Evolutionary conservation across 129 eudicot genomes (phyloP).

Genomic region (Apium graveolens): DNA sequence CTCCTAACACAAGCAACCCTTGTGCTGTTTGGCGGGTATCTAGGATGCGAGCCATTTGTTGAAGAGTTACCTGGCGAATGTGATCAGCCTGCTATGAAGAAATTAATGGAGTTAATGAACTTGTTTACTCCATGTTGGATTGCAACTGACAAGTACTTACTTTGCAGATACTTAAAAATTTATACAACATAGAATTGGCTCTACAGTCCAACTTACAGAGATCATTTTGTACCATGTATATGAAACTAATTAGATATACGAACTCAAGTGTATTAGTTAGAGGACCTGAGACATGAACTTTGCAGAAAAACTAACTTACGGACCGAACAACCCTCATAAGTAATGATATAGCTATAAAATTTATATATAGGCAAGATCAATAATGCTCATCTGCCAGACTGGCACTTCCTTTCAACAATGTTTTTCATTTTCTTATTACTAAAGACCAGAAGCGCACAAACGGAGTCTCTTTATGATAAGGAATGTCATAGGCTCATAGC

Average conservation of each 20-base stretch:
- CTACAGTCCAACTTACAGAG: background rate
- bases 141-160: background rate
- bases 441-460: background rate
- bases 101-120: background rate
- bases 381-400: background rate
- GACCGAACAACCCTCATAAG: background rate
- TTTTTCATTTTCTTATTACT: background rate
- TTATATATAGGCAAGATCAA: background rate
- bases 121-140: background rate
- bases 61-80: conserved; percentile 64
- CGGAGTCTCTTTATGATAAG: background rate
- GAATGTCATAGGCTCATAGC: background rate
- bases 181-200: background rate
- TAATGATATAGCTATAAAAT: background rate
- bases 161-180: background rate
- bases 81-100: conserved; percentile 70
- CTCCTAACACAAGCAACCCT: conserved; percentile 75
- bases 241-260: background rate
- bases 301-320: background rate
- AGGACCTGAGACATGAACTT: background rate
- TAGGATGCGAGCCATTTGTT: conserved; percentile 56
- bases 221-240: background rate
- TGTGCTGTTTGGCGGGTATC: conserved; percentile 72
- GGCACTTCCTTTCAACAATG: background rate
- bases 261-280: background rate